Percentiles rank a stretch among this genome's conserved stretches.
These are phyloP conservation scores for Citrus inodora DNA, from an alignment of 345 rosid genomes.

Conservation along the genomic window DNA sequence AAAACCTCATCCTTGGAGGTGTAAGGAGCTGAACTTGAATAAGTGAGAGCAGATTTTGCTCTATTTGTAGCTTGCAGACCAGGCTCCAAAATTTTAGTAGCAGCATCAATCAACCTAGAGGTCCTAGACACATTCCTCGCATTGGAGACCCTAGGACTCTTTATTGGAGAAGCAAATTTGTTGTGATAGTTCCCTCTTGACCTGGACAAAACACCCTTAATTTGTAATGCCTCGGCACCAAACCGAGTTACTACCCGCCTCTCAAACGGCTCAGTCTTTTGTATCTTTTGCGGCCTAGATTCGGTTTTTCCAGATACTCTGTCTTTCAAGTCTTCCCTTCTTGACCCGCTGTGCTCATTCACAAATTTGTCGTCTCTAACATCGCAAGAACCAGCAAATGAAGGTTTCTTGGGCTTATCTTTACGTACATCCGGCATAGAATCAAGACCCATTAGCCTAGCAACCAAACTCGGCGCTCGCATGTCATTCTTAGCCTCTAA, in stretches of 20 bases:
- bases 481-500: slow-evolving; percentile 54
- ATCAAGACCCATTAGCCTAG: slow-evolving; percentile 96
- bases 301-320: slow-evolving; percentile 42
- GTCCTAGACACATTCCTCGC: slow-evolving; percentile 46
- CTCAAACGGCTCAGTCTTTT: slow-evolving; percentile 57
- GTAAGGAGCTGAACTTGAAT: slow-evolving; percentile 29
- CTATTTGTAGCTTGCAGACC: slow-evolving; percentile 68
- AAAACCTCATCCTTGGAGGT: slow-evolving; percentile 21
- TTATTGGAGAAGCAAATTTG: slow-evolving; percentile 60
- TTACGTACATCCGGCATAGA: slow-evolving; percentile 57
- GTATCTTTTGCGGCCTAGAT: slow-evolving; percentile 83
- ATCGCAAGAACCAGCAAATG: slow-evolving; percentile 22
- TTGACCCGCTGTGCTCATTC: slow-evolving; percentile 9
- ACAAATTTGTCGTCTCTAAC: slow-evolving; percentile 25
- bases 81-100: slow-evolving; percentile 83
- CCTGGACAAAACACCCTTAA: slow-evolving; percentile 62
- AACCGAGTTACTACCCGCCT: slow-evolving; percentile 58
- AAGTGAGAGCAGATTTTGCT: slow-evolving; percentile 51
- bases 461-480: slow-evolving; percentile 77
- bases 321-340: slow-evolving; percentile 30
- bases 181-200: slow-evolving; percentile 59
- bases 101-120: slow-evolving; percentile 79
- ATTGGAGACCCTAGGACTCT: slow-evolving; percentile 61
- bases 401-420: slow-evolving; percentile 56
- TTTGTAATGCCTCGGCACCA: slow-evolving; percentile 80